These are phyloP conservation scores for Triticum aestivum DNA, from an alignment of 176 grass and related monocot genomes.

Conservation along the genomic window IWGSC_CS_RefSeq_v2.1 NC_057810.1:444123115-444123614, in stretches of 20 bases:
- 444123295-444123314: conserved; percentile 34
- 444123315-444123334: conserved; percentile 29
- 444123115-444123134: neutral
- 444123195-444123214: conserved; percentile 31
- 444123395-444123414: neutral
- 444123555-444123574: conserved; percentile 11
- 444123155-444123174: neutral
- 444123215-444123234: conserved; percentile 3
- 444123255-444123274: conserved; percentile 18
- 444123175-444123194: conserved; percentile 16
- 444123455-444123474: neutral
- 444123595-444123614: neutral
- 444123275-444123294: conserved; percentile 40
- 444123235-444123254: conserved; percentile 18
- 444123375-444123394: conserved; percentile 17
- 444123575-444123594: conserved; percentile 12
- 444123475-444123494: neutral
- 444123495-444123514: neutral
- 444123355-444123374: conserved; percentile 16
- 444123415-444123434: neutral
- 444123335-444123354: conserved; percentile 16
- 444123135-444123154: neutral
- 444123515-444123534: neutral
- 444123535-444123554: neutral
- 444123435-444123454: conserved; percentile 7